phyloP scores from a whole-genome alignment of 345 rosid genomes.

The Eucalyptus erythrocorys region DNA sequence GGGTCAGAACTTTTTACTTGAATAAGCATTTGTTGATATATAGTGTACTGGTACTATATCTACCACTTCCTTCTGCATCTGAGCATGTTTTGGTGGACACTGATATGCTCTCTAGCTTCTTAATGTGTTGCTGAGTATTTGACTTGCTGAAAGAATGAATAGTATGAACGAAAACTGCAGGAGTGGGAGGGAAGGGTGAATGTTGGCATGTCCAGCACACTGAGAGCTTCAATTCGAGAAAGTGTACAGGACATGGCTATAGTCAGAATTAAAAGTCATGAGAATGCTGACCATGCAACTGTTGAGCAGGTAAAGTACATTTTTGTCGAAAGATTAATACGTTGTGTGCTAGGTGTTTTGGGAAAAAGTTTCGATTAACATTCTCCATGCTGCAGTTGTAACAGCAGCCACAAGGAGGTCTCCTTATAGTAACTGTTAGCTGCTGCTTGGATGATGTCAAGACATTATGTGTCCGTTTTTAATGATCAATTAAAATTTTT shows the following conservation, averaged over 20 bases:
- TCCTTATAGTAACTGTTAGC: not conserved
- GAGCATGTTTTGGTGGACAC: too few species aligned
- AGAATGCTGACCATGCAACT: slow-evolving; percentile 86
- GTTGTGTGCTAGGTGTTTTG: not conserved
- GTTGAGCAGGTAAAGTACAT: slow-evolving; percentile 65
- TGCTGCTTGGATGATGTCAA: not conserved
- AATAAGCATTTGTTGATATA: too few species aligned
- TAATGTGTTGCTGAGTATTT: too few species aligned
- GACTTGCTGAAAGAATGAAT: too few species aligned
- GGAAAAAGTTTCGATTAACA: not conserved
- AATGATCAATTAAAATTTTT: too few species aligned
- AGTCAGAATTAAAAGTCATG: slow-evolving; percentile 58
- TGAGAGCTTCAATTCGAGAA: slow-evolving; percentile 77
- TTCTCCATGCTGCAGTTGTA: not conserved
- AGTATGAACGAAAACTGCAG: slow-evolving; percentile 6
- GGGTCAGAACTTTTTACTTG: too few species aligned
- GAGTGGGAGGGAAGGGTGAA: slow-evolving; percentile 80
- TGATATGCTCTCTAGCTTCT: too few species aligned
- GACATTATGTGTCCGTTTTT: too few species aligned
- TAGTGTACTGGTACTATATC: too few species aligned
- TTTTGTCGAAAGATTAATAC: not conserved
- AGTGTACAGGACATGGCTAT: slow-evolving; percentile 68
- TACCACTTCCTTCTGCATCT: too few species aligned
- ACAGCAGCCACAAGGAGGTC: too few species aligned
- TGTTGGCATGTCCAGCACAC: slow-evolving; percentile 70